These are phyloP conservation scores for Sphagnum magellanicum DNA, from an alignment of 228 moss, liverwort and hornwort species.

Conservation along the genomic window DNA sequence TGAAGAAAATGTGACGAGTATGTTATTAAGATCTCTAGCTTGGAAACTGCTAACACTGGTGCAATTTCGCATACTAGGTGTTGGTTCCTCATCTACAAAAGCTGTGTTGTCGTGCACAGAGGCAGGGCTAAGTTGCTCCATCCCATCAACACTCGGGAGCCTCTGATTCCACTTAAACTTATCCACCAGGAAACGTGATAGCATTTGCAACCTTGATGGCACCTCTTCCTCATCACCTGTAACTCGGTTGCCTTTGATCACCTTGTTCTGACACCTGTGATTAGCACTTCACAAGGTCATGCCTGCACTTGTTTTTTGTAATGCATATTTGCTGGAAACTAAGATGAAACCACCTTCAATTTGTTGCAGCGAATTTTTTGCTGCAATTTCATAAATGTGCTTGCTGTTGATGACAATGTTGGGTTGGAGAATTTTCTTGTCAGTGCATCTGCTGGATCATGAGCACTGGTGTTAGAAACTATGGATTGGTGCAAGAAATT, in stretches of 20 bases:
- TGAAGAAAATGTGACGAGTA: not conserved
- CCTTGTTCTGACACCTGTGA: no score
- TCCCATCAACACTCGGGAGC: constrained; percentile 17
- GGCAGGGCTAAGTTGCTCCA: constrained; percentile 44
- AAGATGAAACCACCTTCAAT: no score
- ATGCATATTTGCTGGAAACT: no score
- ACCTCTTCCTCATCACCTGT: constrained; percentile 25
- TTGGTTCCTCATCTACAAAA: constrained; percentile 47
- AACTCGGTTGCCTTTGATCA: constrained; percentile 5
- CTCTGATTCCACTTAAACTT: constrained; percentile 21
- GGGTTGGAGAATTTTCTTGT: no score
- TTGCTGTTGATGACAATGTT: no score
- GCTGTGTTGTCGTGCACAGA: constrained; percentile 51
- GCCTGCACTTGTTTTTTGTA: no score
- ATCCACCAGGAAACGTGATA: constrained; percentile 25
- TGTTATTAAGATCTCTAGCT: constrained; percentile 16
- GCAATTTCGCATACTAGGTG: constrained; percentile 25
- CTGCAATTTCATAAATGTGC: not conserved
- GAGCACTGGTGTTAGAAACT: not conserved
- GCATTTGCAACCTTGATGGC: constrained; percentile 24
- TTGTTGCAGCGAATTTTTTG: not conserved
- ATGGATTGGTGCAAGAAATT: not conserved
- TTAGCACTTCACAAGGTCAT: not conserved
- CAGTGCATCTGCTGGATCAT: no score
- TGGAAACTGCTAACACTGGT: constrained; percentile 18